Conservation (phyloP, 768 basidiomycete genomes). For the Lyophyllum shimeji region DNA sequence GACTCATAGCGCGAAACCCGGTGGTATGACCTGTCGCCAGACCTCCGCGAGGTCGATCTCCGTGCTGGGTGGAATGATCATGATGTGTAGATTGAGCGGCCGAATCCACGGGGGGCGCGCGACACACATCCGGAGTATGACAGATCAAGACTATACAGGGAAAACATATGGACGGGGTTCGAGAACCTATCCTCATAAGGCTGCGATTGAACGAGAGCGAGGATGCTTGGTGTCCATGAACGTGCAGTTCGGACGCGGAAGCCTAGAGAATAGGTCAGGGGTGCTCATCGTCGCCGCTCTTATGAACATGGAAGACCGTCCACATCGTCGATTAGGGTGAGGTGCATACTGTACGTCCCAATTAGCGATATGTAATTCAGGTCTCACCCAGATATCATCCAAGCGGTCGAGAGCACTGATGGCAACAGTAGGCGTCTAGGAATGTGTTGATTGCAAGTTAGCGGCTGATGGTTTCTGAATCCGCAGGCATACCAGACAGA, state of each 20-base stretch:
- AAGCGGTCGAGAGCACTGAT: background rate
- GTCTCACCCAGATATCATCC: background rate
- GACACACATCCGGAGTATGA: background rate
- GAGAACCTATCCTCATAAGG: constrained; percentile 1
- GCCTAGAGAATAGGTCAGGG: background rate
- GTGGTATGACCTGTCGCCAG: constrained; percentile 4
- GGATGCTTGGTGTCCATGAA: background rate
- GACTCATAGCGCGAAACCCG: background rate
- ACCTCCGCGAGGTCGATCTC: background rate
- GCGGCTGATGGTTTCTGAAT: background rate
- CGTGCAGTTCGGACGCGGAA: background rate
- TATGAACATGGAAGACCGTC: background rate
- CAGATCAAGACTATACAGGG: background rate
- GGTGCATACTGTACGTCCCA: background rate
- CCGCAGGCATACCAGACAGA: background rate
- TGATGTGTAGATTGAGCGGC: background rate
- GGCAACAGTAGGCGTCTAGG: background rate
- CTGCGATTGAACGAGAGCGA: background rate
- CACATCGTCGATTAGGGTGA: background rate
- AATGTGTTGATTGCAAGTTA: background rate
- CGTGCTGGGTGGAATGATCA: background rate
- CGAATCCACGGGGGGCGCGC: background rate
- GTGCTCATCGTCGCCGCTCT: background rate
- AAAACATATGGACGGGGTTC: background rate
- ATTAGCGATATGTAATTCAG: no score